phyloP scores from a whole-genome alignment of 176 grass and related monocot species.

The Puya raimondii region DNA sequence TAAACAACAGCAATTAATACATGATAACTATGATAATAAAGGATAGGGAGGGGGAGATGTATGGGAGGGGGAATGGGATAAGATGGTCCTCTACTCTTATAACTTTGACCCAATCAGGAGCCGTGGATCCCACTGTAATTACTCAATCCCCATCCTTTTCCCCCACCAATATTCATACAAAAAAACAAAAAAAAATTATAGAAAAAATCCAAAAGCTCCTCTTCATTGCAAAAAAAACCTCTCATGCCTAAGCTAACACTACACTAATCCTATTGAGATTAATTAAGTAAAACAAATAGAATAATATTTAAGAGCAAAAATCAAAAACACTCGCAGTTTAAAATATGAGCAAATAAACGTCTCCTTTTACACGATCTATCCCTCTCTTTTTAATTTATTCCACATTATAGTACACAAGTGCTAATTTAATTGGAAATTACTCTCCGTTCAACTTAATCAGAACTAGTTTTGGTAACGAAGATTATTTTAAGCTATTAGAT shows the following conservation, averaged over 20 bases:
- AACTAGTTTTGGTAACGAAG: too few relatives aligned
- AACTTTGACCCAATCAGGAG: conserved; percentile 15
- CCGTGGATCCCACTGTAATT: conserved; percentile 7
- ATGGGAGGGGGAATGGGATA: too few relatives aligned
- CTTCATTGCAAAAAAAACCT: too few relatives aligned
- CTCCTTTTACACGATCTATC: neutral
- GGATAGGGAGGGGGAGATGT: too few relatives aligned
- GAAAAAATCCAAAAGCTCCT: too few relatives aligned
- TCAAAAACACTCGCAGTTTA: neutral
- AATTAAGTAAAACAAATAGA: neutral
- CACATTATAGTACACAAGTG: neutral
- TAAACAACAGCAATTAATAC: too few relatives aligned
- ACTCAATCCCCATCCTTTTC: conserved; percentile 4
- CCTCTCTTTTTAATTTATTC: neutral
- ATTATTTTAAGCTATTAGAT: too few relatives aligned
- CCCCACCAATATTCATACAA: neutral
- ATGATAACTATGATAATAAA: too few relatives aligned
- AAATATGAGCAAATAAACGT: neutral
- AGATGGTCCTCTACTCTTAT: conserved; percentile 11
- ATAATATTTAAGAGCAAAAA: neutral
- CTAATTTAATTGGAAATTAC: neutral
- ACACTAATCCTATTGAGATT: neutral
- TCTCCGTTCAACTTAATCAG: too few relatives aligned
- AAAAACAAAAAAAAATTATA: neutral
- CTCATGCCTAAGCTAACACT: neutral